These are phyloP conservation scores for Cucumis cinereus DNA, from an alignment of 306 rosid species.

Conservation along the genomic window DNA sequence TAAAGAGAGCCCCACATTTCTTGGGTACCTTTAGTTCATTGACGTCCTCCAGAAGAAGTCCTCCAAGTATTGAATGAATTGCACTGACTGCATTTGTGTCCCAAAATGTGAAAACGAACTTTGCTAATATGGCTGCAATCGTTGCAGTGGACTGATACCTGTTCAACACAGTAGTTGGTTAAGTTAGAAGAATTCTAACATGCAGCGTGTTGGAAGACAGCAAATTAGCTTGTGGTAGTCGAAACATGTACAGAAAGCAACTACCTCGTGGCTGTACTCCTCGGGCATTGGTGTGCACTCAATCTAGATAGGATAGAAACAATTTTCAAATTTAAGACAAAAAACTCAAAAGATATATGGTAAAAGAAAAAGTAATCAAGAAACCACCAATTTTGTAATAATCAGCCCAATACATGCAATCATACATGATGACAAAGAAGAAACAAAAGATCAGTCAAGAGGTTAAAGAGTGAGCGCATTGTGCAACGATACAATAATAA, in stretches of 20 bases:
- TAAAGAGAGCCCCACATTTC: neutral
- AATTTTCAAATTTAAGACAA: slow-evolving; percentile 5
- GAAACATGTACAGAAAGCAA: slow-evolving; percentile 7
- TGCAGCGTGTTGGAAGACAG: neutral
- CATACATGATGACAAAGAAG: neutral
- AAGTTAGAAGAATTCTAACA: neutral
- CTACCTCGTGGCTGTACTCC: slow-evolving; percentile 43
- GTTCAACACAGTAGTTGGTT: slow-evolving; percentile 8
- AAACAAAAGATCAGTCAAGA: neutral
- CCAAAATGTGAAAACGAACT: slow-evolving; percentile 43
- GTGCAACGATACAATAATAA: neutral
- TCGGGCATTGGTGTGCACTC: slow-evolving; percentile 22
- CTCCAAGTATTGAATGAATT: slow-evolving; percentile 53
- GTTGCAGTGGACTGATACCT: slow-evolving; percentile 69
- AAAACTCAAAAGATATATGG: neutral
- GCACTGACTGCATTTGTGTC: slow-evolving; percentile 51
- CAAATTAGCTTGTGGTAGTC: neutral
- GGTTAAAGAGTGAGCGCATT: neutral
- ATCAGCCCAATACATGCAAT: neutral
- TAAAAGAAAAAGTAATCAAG: neutral
- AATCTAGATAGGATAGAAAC: slow-evolving; percentile 27
- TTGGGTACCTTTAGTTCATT: slow-evolving; percentile 4
- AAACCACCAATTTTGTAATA: neutral
- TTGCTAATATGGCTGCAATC: slow-evolving; percentile 39
- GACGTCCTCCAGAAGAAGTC: slow-evolving; percentile 24